Evolutionary conservation across 768 basidiomycete genomes (phyloP), one percentile per base, ranked within the genome.

Genomic region (Boletus rubropictus): DNA sequence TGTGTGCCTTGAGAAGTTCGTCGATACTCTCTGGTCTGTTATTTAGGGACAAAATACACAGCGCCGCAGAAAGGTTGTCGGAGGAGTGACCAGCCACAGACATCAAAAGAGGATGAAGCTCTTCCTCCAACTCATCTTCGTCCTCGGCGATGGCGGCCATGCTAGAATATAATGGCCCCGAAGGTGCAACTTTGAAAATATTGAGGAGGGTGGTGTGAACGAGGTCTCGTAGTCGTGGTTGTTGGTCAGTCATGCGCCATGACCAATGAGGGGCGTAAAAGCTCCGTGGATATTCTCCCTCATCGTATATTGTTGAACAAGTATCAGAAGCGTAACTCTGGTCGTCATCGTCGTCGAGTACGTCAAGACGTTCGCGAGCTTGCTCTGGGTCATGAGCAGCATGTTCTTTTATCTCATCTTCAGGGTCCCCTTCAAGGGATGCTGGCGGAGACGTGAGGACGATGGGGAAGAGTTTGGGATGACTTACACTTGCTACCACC

Each of bases 201-300:
- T 60, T 40, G 15, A 71, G 56, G 18, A 86, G 71, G 18, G 67
- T 69, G 3, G 62, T 46, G 43, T 76, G 68, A n/a, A 84, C 69
- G 48, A 74, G 60, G 2, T 67, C 57, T 11, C 75, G 72, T 21
- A 84, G 66, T 4, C 44, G 58, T 8, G 56, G 32, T 42, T 75
- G 69, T 29, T 75, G 75, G 20, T 59, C 60, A 39, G 71, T 68
- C 33, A 79, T 57, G 21, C 58, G 46, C 28, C 60, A 55, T 0
- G 75, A 62, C 84, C 84, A 86, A 53, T 86, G 80, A 8, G 55
- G 42, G 1, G 77, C 73, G 36, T 75, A 72, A 42, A 69, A 64
- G 29, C 50, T 63, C 49, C 65, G 69, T 0, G 57, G 48, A 46
- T 60, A 69, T 15, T 41, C 57, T 43, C 53, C 50, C 9, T 57